phyloP scores from a whole-genome alignment of 805 yeast species.

The Jamesozyma jinghongensis region DNA sequence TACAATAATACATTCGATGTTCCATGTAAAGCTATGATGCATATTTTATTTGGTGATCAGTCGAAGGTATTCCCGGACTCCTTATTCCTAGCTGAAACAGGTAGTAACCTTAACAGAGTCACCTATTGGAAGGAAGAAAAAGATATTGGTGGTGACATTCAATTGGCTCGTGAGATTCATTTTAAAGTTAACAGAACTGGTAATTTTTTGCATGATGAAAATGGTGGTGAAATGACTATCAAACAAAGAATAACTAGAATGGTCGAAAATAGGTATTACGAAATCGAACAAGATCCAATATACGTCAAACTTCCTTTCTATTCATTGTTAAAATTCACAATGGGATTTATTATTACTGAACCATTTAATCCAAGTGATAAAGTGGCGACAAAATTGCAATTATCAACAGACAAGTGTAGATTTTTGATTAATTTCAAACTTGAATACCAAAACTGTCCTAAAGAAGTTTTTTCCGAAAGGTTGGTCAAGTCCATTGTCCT shows the following conservation, averaged over 20 bases:
- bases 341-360: conserved; percentile 19
- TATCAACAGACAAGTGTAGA: conserved; percentile 6
- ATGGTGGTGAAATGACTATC: conserved; percentile 5
- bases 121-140: conserved; percentile 14
- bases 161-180: conserved; percentile 19
- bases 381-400: conserved; percentile 2
- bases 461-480: conserved; percentile 8
- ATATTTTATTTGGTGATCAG: conserved; percentile 68
- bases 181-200: conserved; percentile 24
- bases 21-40: conserved; percentile 75
- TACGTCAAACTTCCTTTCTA: conserved; percentile 41
- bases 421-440: conserved; percentile 10
- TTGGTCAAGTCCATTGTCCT: conserved; percentile 5
- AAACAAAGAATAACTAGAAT: conserved; percentile 44
- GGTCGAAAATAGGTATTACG: conserved; percentile 46
- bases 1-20: conserved; percentile 37
- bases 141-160: conserved; percentile 4
- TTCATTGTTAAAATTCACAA: conserved; percentile 29
- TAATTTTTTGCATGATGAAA: conserved; percentile 11
- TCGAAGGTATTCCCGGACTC: conserved; percentile 39
- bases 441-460: conserved; percentile 4
- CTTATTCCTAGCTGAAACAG: conserved; percentile 14
- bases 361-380: conserved; percentile 6
- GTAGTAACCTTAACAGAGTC: conserved; percentile 31
- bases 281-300: conserved; percentile 44